These are phyloP conservation scores for Lentinula sp. DNA, from an alignment of 768 basidiomycete genomes.

Conservation along the genomic window DNA sequence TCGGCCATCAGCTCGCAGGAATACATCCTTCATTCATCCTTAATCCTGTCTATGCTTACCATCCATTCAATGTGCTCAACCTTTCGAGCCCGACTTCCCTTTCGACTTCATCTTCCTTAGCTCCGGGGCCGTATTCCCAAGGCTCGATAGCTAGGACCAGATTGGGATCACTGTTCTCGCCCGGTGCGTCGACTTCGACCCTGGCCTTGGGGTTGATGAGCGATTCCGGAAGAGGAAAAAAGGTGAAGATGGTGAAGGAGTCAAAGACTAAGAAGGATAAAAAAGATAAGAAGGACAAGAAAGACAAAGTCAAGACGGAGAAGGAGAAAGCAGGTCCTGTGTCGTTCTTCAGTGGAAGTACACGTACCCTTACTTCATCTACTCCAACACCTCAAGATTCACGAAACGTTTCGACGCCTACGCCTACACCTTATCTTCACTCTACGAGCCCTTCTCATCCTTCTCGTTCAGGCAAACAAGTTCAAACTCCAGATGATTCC, in stretches of 20 bases:
- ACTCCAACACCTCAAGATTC: not conserved
- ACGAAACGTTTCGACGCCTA: not conserved
- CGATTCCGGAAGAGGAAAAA: not conserved
- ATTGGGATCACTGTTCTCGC: not conserved
- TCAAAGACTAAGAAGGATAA: not conserved
- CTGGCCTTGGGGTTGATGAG: not conserved
- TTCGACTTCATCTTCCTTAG: not conserved
- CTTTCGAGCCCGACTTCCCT: not conserved
- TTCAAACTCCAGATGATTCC: not conserved
- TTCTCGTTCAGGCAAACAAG: not conserved
- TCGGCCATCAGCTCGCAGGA: constrained; percentile 19
- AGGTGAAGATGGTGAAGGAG: not conserved
- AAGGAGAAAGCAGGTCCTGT: not conserved
- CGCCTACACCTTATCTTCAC: not conserved
- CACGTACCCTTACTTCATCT: not conserved
- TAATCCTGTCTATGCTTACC: not conserved
- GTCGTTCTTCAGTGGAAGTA: not conserved
- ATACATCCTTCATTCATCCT: not conserved
- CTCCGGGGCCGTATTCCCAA: not conserved
- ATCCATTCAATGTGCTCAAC: not conserved
- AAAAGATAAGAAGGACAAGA: not conserved
- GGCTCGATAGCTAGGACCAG: not conserved
- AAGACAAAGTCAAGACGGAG: not conserved
- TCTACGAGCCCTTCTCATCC: no score
- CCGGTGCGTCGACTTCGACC: not conserved